Evolutionary conservation across 2,329 filamentous ascomycete genomes (phyloP), one percentile per base, ranked within the genome.

Genomic region (Byssochlamys sp.): DNA sequence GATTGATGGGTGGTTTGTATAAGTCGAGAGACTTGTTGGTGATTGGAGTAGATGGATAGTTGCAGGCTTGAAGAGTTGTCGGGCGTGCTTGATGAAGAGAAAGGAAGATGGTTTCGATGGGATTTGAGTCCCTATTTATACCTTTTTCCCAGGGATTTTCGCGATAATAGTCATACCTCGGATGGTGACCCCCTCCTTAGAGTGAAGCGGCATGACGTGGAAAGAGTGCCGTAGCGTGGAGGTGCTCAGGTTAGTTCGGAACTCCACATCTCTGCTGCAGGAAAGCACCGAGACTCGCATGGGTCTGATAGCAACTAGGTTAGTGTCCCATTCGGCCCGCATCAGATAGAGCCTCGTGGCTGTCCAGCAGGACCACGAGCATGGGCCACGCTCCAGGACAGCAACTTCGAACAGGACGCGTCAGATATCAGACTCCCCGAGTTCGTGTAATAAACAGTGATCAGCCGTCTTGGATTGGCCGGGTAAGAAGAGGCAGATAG

Each of bases 1-100:
- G 67, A 63, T 62, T 62, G 61, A 35, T 56, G 24, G 24, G 31
- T 39, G 12, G 25, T 19, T 45, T n/a, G 26, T 29, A 31, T 54
- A 45, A 49, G 39, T 35, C 31, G 33, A 45, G 39, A 55, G 25
- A 48, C 53, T 49, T 39, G 6, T 25, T 9, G n/a, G 12, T 24
- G 33, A 24, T 51, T 26, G 27, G 27, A 14, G 25, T 26, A 25
- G 49, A 27, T 51, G 12, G 24, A 28, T 51, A 3, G 11, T 51
- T 51, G 27, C 6, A 28, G 49, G 25, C 27, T 51, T 28, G 9
- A 5, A 51, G 49, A 51, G 4, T 51, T 51, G 19, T 28, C 27
- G 12, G 25, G 12, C 12, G 39, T 45, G n/a, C 14, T 28, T 51
- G 49, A 51, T 9, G 49, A 51, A 26, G 49, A 51, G 49, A 51